Evolutionary conservation across 768 basidiomycete species (phyloP).

Genomic region (Strobilomyces dryophilus): DNA sequence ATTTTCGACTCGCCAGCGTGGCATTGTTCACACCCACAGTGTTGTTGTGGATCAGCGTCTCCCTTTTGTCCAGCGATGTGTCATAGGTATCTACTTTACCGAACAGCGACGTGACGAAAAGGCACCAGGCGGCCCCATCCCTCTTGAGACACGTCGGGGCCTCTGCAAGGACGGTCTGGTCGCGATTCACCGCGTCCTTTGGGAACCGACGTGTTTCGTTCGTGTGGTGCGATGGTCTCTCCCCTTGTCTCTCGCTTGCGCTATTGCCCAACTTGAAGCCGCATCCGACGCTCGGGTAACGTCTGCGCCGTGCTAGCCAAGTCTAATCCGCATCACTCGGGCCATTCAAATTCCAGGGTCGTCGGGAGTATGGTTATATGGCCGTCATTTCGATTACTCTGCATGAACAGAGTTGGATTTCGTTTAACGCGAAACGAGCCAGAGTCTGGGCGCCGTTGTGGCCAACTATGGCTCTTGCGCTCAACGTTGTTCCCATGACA

Average conservation of each 20-base stretch:
- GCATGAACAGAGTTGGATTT: conserved; percentile 1
- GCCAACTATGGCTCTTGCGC: neutral
- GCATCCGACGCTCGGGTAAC: neutral
- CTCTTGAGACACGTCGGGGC: neutral
- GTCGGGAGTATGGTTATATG: neutral
- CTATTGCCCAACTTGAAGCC: neutral
- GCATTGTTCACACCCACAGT: no score
- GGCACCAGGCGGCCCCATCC: neutral
- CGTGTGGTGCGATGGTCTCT: neutral
- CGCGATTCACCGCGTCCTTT: neutral
- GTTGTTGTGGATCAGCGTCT: neutral
- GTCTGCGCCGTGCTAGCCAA: neutral
- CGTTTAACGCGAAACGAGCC: neutral
- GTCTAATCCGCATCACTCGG: conserved; percentile 1
- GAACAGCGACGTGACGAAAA: neutral
- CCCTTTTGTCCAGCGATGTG: neutral
- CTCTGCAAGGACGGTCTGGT: neutral
- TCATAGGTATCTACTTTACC: neutral
- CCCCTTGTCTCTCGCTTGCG: neutral
- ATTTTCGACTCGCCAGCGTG: neutral
- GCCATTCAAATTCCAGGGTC: neutral
- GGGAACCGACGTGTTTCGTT: neutral
- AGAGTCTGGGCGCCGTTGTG: neutral
- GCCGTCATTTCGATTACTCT: neutral
- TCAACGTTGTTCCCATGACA: neutral